phyloP scores from a whole-genome alignment of 2,329 filamentous ascomycete species.

The Sarocladium strictum region DNA sequence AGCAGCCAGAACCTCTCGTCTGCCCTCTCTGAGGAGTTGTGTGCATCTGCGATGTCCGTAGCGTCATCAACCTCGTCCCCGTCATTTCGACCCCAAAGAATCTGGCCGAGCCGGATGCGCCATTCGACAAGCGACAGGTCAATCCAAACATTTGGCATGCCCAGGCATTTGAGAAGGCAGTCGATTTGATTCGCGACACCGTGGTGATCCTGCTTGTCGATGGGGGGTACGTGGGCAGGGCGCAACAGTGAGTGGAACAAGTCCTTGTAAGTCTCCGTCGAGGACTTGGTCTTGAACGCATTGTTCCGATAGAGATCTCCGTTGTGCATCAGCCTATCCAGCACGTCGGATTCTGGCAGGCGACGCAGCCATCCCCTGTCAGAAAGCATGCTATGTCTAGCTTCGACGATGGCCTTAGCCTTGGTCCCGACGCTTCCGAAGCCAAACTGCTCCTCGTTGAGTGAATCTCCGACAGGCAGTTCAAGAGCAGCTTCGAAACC shows the following conservation, averaged over 20 bases:
- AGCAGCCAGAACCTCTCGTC: slow-evolving; percentile 63
- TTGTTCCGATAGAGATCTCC: slow-evolving; percentile 49
- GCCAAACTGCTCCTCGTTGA: slow-evolving; percentile 57
- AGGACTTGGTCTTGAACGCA: slow-evolving; percentile 42
- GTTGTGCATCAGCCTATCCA: slow-evolving; percentile 53
- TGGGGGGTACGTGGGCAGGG: slow-evolving; percentile 44
- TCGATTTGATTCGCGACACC: slow-evolving; percentile 66
- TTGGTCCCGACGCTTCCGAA: slow-evolving; percentile 51
- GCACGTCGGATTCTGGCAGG: slow-evolving; percentile 50
- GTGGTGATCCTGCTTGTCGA: slow-evolving; percentile 53
- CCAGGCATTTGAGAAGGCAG: slow-evolving; percentile 59
- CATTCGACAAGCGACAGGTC: slow-evolving; percentile 71
- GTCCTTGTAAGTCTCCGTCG: slow-evolving; percentile 55
- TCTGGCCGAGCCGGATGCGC: slow-evolving; percentile 66
- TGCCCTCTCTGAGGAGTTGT: slow-evolving; percentile 43
- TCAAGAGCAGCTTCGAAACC: slow-evolving; percentile 65
- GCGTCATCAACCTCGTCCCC: slow-evolving; percentile 49
- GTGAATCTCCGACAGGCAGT: slow-evolving; percentile 56
- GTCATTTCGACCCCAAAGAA: slow-evolving; percentile 56
- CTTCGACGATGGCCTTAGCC: slow-evolving; percentile 48
- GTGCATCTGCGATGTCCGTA: slow-evolving; percentile 43
- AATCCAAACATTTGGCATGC: slow-evolving; percentile 62
- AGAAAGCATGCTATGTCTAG: slow-evolving; percentile 51
- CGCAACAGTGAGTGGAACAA: slow-evolving; percentile 55
- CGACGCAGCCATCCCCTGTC: slow-evolving; percentile 48